Base-by-base conservation (phyloP, 805 yeast species). In the Candida boleticola region DNA sequence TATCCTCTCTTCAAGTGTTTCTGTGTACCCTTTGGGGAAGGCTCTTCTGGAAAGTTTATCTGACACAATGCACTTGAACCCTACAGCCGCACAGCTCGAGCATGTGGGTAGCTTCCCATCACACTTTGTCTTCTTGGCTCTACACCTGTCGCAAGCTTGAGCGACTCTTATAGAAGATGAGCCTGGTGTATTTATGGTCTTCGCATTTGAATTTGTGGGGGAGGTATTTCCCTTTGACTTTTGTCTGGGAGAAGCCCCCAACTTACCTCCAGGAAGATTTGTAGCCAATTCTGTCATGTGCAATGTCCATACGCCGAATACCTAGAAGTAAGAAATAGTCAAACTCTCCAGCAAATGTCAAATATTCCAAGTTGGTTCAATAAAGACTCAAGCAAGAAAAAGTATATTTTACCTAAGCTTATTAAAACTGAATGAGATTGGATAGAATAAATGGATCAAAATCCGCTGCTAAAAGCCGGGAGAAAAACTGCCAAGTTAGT, bases 21-120 rank as follows among this genome's bases (percentile, higher is more conserved):
- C 97, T 0, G 97, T 89, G 54, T 89, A 89, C 0, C 97, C 97
- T 57, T 95, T 74, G 0, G 97, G 97, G 54, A 83, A 89, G 0
- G 96, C 92, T 48, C 90, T 71, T 44, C 97, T 74, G 0, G 90
- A 78, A n/a, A 89, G 69, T 51, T 84, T 83, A 57, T 89, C 96
- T 14, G 90, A 82, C n/a, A 88, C 85, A 43, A 83, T 83, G 61
- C 97, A 89, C 48, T 87, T 92, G 44, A 89, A 76, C 3, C 96
- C 97, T 3, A 87, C 93, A 5, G 81, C 74, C 10, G 80, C 82
- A 68, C 97, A 89, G 45, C 85, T 84, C 0, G 92, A 77, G 59
- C 97, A 89, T 7, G 56, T 50, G 3, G 85, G 85, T 44, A 79
- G 74, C 43, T 77, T 75, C 1, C 93, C 93, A 51, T 85, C 92